Conservation (phyloP, 2,329 filamentous ascomycete genomes). For the Claviceps capensis region DNA sequence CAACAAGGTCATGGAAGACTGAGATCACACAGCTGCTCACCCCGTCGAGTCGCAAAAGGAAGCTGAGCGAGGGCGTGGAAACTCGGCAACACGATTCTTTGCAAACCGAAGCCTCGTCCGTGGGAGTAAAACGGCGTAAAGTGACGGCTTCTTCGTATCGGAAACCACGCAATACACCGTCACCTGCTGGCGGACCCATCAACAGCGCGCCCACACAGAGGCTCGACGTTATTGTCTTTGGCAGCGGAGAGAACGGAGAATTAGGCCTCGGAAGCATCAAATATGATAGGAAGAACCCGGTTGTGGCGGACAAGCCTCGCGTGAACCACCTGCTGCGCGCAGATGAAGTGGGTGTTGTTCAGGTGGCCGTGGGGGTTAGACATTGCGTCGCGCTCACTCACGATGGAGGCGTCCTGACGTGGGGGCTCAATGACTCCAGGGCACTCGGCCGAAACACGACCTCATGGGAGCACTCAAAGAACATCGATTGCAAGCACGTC, state of each 20-base stretch:
- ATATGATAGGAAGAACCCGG: conserved; percentile 1
- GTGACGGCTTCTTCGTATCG: not conserved
- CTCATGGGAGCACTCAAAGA: conserved; percentile 27
- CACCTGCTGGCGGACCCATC: not conserved
- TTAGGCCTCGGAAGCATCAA: conserved; percentile 7
- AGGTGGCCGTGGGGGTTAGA: conserved; percentile 49
- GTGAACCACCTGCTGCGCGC: conserved; percentile 41
- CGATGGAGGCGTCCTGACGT: conserved; percentile 48
- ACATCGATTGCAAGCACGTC: conserved; percentile 22
- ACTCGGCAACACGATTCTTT: not conserved
- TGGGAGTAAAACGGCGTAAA: not conserved
- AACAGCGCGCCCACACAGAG: conserved; percentile 1
- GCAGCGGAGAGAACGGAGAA: conserved; percentile 7
- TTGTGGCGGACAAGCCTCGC: conserved; percentile 3
- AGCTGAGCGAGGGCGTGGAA: not conserved
- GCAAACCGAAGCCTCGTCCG: not conserved
- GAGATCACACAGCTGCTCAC: conserved; percentile 1
- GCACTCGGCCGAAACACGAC: conserved; percentile 44
- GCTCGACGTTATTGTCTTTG: conserved; percentile 7
- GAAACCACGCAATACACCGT: not conserved
- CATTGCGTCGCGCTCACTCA: conserved; percentile 48
- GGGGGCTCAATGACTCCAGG: conserved; percentile 55
- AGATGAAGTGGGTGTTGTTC: conserved; percentile 36
- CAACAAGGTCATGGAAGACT: not conserved
- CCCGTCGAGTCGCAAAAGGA: not conserved